A percentile compares a stretch with the other conserved stretches of the same genome.
Evolutionary conservation across 2,329 filamentous ascomycete species (phyloP).

Genomic region (Nemania serpens): DNA sequence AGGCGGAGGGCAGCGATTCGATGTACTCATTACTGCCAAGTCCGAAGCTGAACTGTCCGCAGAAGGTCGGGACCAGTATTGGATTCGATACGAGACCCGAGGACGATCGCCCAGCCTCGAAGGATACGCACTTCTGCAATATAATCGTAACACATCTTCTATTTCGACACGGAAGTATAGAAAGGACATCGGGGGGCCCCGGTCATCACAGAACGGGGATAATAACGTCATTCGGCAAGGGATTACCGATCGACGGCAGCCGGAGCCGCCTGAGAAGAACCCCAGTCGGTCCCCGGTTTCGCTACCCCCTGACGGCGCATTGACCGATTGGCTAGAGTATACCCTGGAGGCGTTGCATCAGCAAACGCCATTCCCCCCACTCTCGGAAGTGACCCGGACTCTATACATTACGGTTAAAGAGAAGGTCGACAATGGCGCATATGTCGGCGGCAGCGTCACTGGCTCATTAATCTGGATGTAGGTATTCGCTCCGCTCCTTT

Average conservation of each 20-base stretch:
- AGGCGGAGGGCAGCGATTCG: slow-evolving; percentile 64
- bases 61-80: slow-evolving; percentile 45
- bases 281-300: slow-evolving; percentile 41
- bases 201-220: background rate
- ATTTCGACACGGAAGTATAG: slow-evolving; percentile 13
- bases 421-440: slow-evolving; percentile 42
- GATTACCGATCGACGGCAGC: background rate
- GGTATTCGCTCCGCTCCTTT: slow-evolving; percentile 18
- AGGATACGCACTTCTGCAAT: slow-evolving; percentile 56
- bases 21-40: slow-evolving; percentile 60
- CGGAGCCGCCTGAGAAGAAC: slow-evolving; percentile 29
- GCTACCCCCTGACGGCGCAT: slow-evolving; percentile 42
- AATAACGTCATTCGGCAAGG: background rate
- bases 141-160: slow-evolving; percentile 36
- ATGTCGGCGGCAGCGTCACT: slow-evolving; percentile 35
- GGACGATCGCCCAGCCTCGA: slow-evolving; percentile 52
- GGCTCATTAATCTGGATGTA: slow-evolving; percentile 45
- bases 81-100: slow-evolving; percentile 55
- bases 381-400: slow-evolving; percentile 55
- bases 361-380: slow-evolving; percentile 42
- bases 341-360: slow-evolving; percentile 47
- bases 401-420: slow-evolving; percentile 53
- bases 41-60: slow-evolving; percentile 48
- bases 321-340: slow-evolving; percentile 51
- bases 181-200: background rate